Base-by-base conservation (phyloP, 2,329 filamentous ascomycete genomes). In the Trichoderma sp. region DNA sequence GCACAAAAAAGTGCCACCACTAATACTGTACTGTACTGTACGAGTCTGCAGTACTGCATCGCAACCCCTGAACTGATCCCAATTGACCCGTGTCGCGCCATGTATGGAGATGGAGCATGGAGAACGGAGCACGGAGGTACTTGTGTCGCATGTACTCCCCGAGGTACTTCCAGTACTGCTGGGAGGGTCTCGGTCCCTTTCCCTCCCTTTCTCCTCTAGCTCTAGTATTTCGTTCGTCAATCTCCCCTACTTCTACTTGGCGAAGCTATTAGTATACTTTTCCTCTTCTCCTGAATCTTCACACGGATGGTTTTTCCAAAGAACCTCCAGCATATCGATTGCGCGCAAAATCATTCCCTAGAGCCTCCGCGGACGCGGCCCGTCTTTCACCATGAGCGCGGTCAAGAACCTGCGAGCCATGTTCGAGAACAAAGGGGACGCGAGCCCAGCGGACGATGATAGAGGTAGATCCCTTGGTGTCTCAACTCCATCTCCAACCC, bases 331-430 rank as follows among this genome's bases (percentile, higher is more conserved):
- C 15, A 43, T 21, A 57, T 64, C 69, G 69, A 71, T 64, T 65
- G 69, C 60, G 61, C 32, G 36, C 60, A 47, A 57, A 57, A 15
- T 12, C 30, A 53, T 51, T 63, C 26, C 67, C 60, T 39, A 56
- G 57, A 61, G 34, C 60, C 47, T 43, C 60, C 69, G 71, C 67
- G 68, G 62, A 60, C 60, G 67, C 67, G 51, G 61, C 81, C 82
- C 81, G 60, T 65, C 57, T 57, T 81, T 82, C 81, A 84, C 80
- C 78, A 90, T 90, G 88, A 90, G 90, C 79, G 90, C 88, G 78
- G 91, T 93, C 78, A 91, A 87, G 83, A 93, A 92, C 83, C 88
- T 95, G 75, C 87, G 91, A 77, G 92, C 92, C 78, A 93, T 93
- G 87, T 94, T 94, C 80, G 92, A 95, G 85, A 89, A 90, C 80